Evolutionary conservation across 148 eudicot genomes (phyloP).

Genomic region (Vaccinium vitisidaea): DNA sequence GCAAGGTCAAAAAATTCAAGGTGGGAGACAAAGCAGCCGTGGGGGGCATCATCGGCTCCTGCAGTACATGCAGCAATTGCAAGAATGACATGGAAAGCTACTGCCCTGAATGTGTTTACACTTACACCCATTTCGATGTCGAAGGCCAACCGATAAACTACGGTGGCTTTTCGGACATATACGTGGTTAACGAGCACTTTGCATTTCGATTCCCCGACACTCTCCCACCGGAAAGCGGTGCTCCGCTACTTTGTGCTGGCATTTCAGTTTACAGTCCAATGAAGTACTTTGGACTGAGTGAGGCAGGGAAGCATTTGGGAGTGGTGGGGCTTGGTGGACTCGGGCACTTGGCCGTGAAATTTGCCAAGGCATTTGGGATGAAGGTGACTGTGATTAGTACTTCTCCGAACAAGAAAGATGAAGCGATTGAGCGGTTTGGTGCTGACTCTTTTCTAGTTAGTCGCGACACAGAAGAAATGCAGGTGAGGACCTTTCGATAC

Average conservation of each 20-base stretch:
- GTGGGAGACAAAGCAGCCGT: slow-evolving; percentile 14
- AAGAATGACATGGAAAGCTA: slow-evolving; percentile 8
- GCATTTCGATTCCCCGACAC: background rate
- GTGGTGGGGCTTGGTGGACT: slow-evolving; percentile 15
- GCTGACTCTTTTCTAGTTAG: slow-evolving; percentile 11
- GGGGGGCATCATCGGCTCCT: background rate
- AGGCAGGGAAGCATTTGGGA: slow-evolving; percentile 6
- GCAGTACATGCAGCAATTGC: slow-evolving; percentile 4
- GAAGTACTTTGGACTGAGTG: slow-evolving; percentile 11
- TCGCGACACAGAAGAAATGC: background rate
- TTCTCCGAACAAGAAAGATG: slow-evolving; percentile 12
- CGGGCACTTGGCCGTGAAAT: slow-evolving; percentile 13
- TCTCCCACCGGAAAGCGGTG: slow-evolving; percentile 6
- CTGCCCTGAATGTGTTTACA: background rate
- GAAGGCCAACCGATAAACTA: background rate
- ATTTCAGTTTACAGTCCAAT: slow-evolving; percentile 17
- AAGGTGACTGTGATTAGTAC: slow-evolving; percentile 17
- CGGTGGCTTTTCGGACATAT: slow-evolving; percentile 6
- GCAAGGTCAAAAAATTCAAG: slow-evolving; percentile 17
- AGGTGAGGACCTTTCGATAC: background rate
- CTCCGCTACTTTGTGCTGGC: slow-evolving; percentile 14
- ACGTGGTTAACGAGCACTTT: slow-evolving; percentile 6
- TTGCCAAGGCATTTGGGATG: slow-evolving; percentile 16
- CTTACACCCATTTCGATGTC: background rate
- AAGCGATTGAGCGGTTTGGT: background rate